A percentile compares a stretch with the other conserved stretches of the same genome.
phyloP scores from a whole-genome alignment of 805 yeast genomes.

The Nakazawaea populi region DNA sequence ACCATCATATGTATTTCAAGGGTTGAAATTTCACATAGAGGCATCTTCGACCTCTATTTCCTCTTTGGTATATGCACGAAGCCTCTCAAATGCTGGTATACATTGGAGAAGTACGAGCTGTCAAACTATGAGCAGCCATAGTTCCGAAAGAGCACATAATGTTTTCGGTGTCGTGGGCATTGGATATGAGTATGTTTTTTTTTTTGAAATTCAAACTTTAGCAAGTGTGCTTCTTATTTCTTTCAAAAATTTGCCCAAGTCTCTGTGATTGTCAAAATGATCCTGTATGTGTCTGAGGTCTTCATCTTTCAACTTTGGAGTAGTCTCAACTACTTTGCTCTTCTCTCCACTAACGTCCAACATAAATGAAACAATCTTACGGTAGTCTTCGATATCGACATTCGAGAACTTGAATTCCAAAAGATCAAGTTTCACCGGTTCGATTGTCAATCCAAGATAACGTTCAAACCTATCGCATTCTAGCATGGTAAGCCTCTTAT shows the following conservation, averaged over 20 bases:
- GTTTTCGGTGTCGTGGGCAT: too few species aligned
- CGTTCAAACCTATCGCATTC: constrained; percentile 39
- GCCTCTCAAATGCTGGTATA: too few species aligned
- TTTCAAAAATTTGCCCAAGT: constrained; percentile 27
- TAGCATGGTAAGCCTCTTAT: constrained; percentile 26
- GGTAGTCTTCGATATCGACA: constrained; percentile 38
- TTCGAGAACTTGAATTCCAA: constrained; percentile 38
- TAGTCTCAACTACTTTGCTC: constrained; percentile 26
- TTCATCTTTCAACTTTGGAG: constrained; percentile 26
- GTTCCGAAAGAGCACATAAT: too few species aligned
- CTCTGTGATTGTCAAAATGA: constrained; percentile 19
- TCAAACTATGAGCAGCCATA: too few species aligned
- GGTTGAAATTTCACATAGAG: too few species aligned
- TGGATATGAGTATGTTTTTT: too few species aligned
- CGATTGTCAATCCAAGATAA: constrained; percentile 41
- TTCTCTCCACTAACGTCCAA: constrained; percentile 30
- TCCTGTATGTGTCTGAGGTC: constrained; percentile 14
- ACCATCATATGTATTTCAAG: too few species aligned
- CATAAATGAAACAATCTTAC: constrained; percentile 37
- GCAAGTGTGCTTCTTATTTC: constrained; percentile 18
- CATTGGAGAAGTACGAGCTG: too few species aligned
- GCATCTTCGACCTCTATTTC: too few species aligned
- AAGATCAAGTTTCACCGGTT: constrained; percentile 28
- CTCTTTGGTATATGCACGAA: too few species aligned
- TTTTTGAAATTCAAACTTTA: too few species aligned